A percentile compares a stretch with the other conserved stretches of the same genome.
Evolutionary conservation across 2,329 filamentous ascomycete species (phyloP).

Genomic region (Hypoxylon sp.): DNA sequence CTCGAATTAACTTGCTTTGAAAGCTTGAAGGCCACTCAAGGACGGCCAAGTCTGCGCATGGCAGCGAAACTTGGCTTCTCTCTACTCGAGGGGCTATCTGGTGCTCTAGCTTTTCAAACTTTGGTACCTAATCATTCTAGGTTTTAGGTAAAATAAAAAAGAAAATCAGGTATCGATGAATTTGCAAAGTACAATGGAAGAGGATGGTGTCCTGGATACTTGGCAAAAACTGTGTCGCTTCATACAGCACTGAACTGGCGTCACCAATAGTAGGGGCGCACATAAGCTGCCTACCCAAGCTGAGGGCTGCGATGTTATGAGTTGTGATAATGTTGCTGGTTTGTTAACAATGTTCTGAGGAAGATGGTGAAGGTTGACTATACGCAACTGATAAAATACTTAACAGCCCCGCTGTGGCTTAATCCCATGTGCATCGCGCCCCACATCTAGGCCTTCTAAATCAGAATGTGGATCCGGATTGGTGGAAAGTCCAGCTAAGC

Average conservation of each 20-base stretch:
- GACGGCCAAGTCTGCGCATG: neutral
- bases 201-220: neutral
- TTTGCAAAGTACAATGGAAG: neutral
- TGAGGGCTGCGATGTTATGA: neutral
- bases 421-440: conserved; percentile 1
- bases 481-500: conserved; percentile 18
- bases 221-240: neutral
- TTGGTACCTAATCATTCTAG: neutral
- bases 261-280: neutral
- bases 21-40: neutral
- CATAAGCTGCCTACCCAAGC: neutral
- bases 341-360: conserved; percentile 25
- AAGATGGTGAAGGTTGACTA: neutral
- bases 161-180: neutral
- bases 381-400: conserved; percentile 19
- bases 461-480: conserved; percentile 19
- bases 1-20: neutral
- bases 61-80: neutral
- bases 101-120: neutral
- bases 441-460: conserved; percentile 1
- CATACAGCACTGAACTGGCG: neutral
- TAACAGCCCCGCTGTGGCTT: conserved; percentile 25
- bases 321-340: conserved; percentile 20
- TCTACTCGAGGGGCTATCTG: neutral
- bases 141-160: neutral